phyloP scores from a whole-genome alignment of 805 yeast genomes.

The Candida pseudoglaebosa region DNA sequence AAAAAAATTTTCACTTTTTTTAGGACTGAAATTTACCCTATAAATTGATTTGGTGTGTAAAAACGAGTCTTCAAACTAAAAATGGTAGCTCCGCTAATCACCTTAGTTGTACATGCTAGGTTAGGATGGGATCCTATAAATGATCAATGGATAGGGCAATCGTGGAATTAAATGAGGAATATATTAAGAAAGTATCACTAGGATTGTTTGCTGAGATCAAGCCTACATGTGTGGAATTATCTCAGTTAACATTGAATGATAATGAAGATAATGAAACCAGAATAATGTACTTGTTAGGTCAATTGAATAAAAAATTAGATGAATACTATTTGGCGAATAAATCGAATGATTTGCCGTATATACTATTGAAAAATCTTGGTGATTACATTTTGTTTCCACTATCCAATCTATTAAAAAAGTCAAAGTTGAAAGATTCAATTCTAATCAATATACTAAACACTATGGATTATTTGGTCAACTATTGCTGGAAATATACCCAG shows the following conservation, averaged over 20 bases:
- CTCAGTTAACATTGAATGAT: slow-evolving; percentile 15
- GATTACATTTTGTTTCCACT: slow-evolving; percentile 41
- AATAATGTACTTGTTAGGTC: background rate
- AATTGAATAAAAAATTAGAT: slow-evolving; percentile 5
- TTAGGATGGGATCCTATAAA: background rate
- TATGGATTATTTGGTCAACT: slow-evolving; percentile 22
- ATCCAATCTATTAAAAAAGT: slow-evolving; percentile 27
- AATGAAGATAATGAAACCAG: background rate
- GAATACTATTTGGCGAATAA: background rate
- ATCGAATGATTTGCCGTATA: slow-evolving; percentile 12
- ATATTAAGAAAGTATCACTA: slow-evolving; percentile 15
- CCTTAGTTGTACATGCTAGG: too few species aligned
- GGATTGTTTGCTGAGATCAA: slow-evolving; percentile 25
- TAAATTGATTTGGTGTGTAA: background rate
- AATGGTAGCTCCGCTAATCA: too few species aligned
- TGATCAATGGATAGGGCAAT: background rate
- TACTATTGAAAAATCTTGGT: slow-evolving; percentile 28
- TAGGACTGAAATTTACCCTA: background rate
- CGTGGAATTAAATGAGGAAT: background rate
- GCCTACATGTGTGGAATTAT: slow-evolving; percentile 28
- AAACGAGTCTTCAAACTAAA: too few species aligned
- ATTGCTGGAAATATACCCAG: slow-evolving; percentile 27
- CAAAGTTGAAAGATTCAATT: slow-evolving; percentile 17
- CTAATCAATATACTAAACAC: slow-evolving; percentile 22
- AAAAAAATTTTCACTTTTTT: background rate